phyloP scores from a whole-genome alignment of 2,329 filamentous ascomycete genomes.

The Hymenoscyphus albidus region DNA sequence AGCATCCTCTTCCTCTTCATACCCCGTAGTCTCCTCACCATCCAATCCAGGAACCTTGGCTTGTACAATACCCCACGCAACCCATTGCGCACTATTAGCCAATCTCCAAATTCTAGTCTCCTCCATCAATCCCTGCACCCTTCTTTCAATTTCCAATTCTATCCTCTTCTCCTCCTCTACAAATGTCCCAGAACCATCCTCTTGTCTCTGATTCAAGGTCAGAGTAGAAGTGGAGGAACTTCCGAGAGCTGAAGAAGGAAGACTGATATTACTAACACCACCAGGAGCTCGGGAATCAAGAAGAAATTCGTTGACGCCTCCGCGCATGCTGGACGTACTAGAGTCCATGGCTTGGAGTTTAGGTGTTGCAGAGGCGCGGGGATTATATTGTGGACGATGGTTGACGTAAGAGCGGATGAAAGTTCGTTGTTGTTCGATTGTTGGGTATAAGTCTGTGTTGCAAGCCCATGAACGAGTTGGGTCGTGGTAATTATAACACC shows the following conservation, averaged over 20 bases:
- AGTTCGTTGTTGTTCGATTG: conserved; percentile 71
- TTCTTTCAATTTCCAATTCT: conserved; percentile 61
- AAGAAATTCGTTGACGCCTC: conserved; percentile 55
- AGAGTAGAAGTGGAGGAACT: conserved; percentile 6
- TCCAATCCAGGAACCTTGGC: conserved; percentile 73
- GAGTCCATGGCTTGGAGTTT: conserved; percentile 32
- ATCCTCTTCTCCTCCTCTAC: conserved; percentile 56
- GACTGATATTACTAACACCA: conserved; percentile 36
- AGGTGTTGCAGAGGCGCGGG: conserved; percentile 39
- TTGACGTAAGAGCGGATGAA: conserved; percentile 85
- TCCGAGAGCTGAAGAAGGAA: conserved; percentile 7
- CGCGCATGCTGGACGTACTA: conserved; percentile 16
- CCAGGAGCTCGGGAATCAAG: conserved; percentile 67
- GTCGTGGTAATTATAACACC: conserved; percentile 97
- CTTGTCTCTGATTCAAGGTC: conserved; percentile 5
- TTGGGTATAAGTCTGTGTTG: conserved; percentile 69
- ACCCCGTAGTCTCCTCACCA: neutral
- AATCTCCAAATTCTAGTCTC: conserved; percentile 83
- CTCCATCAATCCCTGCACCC: conserved; percentile 66
- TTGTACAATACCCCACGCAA: conserved; percentile 95
- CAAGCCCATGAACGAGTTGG: conserved; percentile 60
- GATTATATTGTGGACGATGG: conserved; percentile 67
- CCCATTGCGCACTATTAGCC: conserved; percentile 86
- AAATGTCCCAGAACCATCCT: conserved; percentile 31
- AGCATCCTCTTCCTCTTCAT: neutral